Percentiles rank a stretch among this genome's conserved stretches.
Evolutionary conservation across 2,329 filamentous ascomycete species (phyloP).

Genomic region (Cladophialophora bantiana): DNA sequence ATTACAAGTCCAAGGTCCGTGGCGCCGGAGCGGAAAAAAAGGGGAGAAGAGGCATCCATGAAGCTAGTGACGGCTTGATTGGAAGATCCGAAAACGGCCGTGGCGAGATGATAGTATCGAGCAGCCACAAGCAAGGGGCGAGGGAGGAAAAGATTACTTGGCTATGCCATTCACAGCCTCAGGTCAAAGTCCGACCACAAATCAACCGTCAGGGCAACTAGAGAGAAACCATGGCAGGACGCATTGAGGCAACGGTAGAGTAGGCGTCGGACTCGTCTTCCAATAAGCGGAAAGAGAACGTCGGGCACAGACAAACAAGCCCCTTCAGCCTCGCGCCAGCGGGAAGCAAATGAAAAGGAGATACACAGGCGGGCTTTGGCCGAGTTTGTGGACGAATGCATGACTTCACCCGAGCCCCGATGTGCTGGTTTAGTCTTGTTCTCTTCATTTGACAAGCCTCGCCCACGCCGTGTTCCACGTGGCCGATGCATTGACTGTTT

Average conservation of each 20-base stretch:
- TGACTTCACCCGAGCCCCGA: neutral
- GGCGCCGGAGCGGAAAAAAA: slow-evolving; percentile 20
- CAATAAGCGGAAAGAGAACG: neutral
- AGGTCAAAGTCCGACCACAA: slow-evolving; percentile 28
- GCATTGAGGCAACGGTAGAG: neutral
- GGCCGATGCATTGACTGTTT: neutral
- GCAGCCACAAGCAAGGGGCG: neutral
- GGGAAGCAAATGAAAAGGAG: neutral
- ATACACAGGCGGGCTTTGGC: neutral
- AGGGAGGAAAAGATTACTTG: slow-evolving; percentile 5
- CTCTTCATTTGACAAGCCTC: neutral
- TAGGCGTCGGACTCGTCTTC: slow-evolving; percentile 7
- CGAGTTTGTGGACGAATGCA: neutral
- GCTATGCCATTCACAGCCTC: slow-evolving; percentile 3
- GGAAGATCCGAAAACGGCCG: neutral
- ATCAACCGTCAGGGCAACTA: neutral
- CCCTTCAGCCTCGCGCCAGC: neutral
- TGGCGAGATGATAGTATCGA: slow-evolving; percentile 7
- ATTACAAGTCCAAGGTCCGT: slow-evolving; percentile 16
- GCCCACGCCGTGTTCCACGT: neutral
- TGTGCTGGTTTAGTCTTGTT: neutral
- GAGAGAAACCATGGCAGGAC: neutral
- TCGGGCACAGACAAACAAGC: neutral
- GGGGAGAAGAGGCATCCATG: neutral
- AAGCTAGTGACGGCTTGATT: slow-evolving; percentile 12